Conservation (phyloP, 1,139 yeast genomes). For the Schizosaccharomyces versatilis region DNA sequence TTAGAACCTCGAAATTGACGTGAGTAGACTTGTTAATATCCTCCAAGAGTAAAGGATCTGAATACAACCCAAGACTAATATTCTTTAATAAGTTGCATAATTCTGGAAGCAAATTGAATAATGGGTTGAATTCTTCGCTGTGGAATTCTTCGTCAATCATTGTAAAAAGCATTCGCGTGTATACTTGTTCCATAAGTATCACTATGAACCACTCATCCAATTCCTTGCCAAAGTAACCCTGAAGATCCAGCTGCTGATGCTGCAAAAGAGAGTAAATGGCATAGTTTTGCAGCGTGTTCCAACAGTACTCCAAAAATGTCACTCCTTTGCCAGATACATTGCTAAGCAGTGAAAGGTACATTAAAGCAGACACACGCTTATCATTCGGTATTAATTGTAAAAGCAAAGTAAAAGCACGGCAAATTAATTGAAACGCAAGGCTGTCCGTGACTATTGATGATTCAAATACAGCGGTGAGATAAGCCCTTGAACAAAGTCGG, state of each 20-base stretch:
- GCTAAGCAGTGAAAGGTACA: not conserved
- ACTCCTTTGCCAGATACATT: not conserved
- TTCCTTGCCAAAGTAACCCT: not conserved
- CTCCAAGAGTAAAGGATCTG: not conserved
- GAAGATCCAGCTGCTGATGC: not conserved
- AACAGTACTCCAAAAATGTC: not conserved
- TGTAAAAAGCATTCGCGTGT: constrained; percentile 9
- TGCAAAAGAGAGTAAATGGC: not conserved
- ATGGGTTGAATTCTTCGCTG: constrained; percentile 3
- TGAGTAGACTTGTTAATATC: not conserved
- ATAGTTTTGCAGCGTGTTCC: not conserved
- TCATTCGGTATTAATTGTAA: no score
- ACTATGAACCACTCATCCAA: constrained; percentile 3
- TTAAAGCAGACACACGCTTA: not conserved
- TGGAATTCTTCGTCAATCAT: constrained; percentile 11
- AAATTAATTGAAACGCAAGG: no score
- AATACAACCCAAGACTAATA: not conserved
- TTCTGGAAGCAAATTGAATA: not conserved
- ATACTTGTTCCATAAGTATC: constrained; percentile 8
- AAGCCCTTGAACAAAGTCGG: no score
- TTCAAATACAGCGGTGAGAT: no score
- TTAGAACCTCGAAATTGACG: not conserved
- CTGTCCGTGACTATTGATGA: no score
- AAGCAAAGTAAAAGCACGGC: no score
- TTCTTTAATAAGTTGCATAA: constrained; percentile 4